Conservation (phyloP, 78 protist genomes). For the Emiliania huxleyi region DNA sequence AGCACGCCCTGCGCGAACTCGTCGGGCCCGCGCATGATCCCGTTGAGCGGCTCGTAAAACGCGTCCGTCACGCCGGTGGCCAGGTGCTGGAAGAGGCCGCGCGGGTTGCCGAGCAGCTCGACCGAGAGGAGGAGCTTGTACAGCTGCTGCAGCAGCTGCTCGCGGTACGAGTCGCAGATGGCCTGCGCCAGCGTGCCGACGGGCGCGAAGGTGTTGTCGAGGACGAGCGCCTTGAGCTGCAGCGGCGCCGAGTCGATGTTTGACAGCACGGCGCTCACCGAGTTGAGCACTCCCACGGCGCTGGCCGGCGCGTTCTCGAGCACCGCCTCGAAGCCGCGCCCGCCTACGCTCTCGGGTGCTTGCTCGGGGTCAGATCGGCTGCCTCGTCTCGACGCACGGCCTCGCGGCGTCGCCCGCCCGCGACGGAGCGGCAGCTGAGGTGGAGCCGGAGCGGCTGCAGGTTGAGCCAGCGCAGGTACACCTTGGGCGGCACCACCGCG, state of each 20-base stretch:
- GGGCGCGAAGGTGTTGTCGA: neutral
- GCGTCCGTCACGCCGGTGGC: neutral
- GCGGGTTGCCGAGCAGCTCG: conserved; percentile 36
- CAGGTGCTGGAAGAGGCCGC: neutral
- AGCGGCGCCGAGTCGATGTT: neutral
- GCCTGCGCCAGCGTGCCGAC: neutral
- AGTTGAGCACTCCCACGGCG: neutral
- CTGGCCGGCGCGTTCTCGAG: neutral
- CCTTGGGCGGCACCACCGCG: too few species aligned
- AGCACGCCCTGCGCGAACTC: conserved; percentile 12
- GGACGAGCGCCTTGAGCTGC: neutral
- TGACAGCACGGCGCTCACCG: neutral
- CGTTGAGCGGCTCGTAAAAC: conserved; percentile 9
- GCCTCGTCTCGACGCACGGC: neutral
- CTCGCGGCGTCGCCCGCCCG: neutral
- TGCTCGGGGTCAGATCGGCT: too few species aligned
- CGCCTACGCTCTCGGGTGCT: too few species aligned
- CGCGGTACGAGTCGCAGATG: neutral
- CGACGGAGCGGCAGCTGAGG: neutral
- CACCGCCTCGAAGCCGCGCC: neutral
- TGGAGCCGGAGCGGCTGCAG: neutral
- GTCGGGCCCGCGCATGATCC: neutral
- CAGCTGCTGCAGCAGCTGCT: neutral
- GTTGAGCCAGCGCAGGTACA: neutral
- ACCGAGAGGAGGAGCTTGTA: neutral